phyloP scores from a whole-genome alignment of 2,329 filamentous ascomycete species.

The Paecilomyces sp. region DNA sequence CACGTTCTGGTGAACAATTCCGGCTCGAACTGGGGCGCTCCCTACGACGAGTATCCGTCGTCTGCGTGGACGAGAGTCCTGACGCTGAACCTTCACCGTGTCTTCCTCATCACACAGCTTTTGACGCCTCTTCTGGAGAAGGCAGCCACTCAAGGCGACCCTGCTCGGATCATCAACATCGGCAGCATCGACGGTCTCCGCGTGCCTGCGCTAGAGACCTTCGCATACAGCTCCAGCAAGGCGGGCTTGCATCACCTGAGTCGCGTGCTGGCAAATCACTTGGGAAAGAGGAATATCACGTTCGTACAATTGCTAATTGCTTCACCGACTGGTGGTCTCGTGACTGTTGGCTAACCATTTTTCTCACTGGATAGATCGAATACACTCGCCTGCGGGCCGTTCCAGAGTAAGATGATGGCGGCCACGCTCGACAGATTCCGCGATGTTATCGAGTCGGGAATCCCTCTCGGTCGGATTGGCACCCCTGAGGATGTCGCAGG shows the following conservation, averaged over 20 bases:
- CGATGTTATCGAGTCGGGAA: constrained; percentile 45
- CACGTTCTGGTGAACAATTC: constrained; percentile 48
- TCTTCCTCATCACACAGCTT: constrained; percentile 43
- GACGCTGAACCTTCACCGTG: constrained; percentile 47
- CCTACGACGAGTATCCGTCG: constrained; percentile 53
- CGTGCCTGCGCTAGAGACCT: constrained; percentile 46
- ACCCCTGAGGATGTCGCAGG: constrained; percentile 63
- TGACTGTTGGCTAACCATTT: constrained; percentile 38
- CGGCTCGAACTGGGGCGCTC: constrained; percentile 48
- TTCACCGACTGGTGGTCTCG: background rate
- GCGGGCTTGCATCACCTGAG: constrained; percentile 48
- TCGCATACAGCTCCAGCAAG: constrained; percentile 47
- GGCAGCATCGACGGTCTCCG: constrained; percentile 49
- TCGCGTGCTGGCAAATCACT: constrained; percentile 44
- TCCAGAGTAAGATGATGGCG: constrained; percentile 49
- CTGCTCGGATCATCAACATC: constrained; percentile 47
- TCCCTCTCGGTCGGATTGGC: constrained; percentile 62
- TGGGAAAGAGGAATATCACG: constrained; percentile 47
- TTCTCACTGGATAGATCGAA: constrained; percentile 48
- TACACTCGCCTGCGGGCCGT: constrained; percentile 63
- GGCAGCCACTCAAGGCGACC: constrained; percentile 35
- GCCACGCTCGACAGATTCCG: constrained; percentile 45
- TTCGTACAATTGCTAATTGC: constrained; percentile 26
- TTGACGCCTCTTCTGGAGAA: constrained; percentile 43
- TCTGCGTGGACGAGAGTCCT: constrained; percentile 52